Conservation (phyloP, 345 rosid genomes). For the Moringa oleifera region DNA sequence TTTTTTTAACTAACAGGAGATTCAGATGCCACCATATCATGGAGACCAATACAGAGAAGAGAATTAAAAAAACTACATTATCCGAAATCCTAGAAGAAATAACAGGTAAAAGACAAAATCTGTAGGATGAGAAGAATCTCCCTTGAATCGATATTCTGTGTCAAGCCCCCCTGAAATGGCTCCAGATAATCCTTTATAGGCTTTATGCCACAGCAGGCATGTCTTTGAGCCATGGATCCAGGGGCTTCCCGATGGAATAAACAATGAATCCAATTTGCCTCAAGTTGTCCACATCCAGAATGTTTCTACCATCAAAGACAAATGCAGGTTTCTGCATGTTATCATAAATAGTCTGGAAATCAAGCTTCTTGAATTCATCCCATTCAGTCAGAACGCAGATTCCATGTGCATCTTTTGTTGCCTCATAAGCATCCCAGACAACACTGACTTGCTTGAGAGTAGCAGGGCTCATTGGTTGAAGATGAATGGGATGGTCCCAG, state of each 20-base stretch:
- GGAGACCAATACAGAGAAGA: background rate
- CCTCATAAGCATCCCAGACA: conserved; percentile 51
- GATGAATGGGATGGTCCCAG: conserved; percentile 63
- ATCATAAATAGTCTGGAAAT: conserved; percentile 39
- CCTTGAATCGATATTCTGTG: no score
- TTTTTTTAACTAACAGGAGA: background rate
- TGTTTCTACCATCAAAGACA: conserved; percentile 70
- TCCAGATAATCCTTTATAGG: background rate
- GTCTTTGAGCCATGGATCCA: conserved; percentile 28
- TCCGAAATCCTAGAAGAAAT: conserved; percentile 4
- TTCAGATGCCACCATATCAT: conserved; percentile 12
- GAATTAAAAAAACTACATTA: conserved; percentile 5
- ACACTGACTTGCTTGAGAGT: conserved; percentile 43
- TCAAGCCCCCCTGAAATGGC: background rate
- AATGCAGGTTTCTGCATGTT: conserved; percentile 52
- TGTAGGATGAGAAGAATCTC: conserved; percentile 1
- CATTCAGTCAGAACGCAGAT: conserved; percentile 62
- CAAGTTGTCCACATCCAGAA: conserved; percentile 49
- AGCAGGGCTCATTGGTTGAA: conserved; percentile 48
- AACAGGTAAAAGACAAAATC: background rate
- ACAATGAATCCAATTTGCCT: conserved; percentile 80
- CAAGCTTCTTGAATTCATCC: conserved; percentile 64
- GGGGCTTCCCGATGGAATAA: conserved; percentile 45
- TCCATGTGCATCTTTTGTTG: conserved; percentile 59
- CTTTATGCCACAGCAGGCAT: conserved; percentile 20